Evolutionary conservation across 2,329 filamentous ascomycete genomes (phyloP).

Genomic region (Beauveria scarabaeidicola): DNA sequence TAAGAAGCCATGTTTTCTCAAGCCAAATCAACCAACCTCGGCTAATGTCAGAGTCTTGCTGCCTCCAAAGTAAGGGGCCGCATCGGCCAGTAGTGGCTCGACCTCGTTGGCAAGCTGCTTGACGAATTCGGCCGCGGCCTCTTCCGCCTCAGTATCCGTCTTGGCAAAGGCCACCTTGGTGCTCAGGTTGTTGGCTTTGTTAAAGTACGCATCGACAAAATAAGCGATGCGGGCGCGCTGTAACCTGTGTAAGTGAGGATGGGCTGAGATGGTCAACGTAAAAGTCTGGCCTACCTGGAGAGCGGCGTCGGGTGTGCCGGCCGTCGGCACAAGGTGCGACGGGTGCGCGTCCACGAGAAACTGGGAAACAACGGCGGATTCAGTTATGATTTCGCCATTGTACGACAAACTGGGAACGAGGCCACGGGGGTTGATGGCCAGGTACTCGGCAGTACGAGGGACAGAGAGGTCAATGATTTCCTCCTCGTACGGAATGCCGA

Average conservation of each 20-base stretch:
- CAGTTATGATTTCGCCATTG: conserved; percentile 59
- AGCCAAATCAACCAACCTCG: conserved; percentile 45
- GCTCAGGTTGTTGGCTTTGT: conserved; percentile 46
- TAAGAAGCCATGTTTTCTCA: background rate
- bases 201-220: conserved; percentile 63
- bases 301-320: conserved; percentile 43
- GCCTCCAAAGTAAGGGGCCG: conserved; percentile 55
- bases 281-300: conserved; percentile 24
- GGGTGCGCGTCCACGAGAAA: conserved; percentile 64
- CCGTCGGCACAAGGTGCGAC: conserved; percentile 54
- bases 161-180: conserved; percentile 39
- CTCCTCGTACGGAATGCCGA: conserved; percentile 58
- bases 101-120: conserved; percentile 57
- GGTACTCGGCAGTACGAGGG: conserved; percentile 65
- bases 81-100: conserved; percentile 56
- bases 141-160: conserved; percentile 41
- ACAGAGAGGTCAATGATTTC: conserved; percentile 62
- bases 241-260: background rate
- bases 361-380: conserved; percentile 64
- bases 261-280: background rate
- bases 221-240: conserved; percentile 58
- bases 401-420: conserved; percentile 65
- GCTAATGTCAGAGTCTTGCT: conserved; percentile 59
- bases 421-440: conserved; percentile 70
- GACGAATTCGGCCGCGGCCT: conserved; percentile 41